phyloP scores from a whole-genome alignment of 129 eudicot species.

The Flaveria brownii region DNA sequence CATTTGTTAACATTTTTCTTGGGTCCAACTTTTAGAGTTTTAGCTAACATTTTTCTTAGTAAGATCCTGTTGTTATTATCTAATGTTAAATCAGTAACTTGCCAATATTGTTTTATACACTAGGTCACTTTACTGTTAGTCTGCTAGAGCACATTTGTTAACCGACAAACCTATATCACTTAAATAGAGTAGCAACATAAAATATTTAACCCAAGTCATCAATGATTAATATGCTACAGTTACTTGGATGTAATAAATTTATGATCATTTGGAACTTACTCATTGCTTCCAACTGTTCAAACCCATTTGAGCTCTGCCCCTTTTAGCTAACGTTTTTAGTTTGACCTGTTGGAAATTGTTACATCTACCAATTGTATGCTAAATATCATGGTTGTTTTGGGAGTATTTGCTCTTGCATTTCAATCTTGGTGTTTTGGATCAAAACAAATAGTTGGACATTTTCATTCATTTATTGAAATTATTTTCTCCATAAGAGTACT shows the following conservation, averaged over 20 bases:
- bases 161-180: background rate
- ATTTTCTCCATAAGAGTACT: too few relatives aligned
- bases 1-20: too few relatives aligned
- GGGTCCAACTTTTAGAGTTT: too few relatives aligned
- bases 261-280: conserved; percentile 50
- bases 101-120: background rate
- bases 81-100: background rate
- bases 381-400: too few relatives aligned
- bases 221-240: conserved; percentile 5
- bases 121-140: background rate
- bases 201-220: background rate
- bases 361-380: too few relatives aligned
- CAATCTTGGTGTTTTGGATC: too few relatives aligned
- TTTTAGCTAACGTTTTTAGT: background rate
- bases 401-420: too few relatives aligned
- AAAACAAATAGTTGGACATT: too few relatives aligned
- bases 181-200: too few relatives aligned
- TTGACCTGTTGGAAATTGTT: background rate
- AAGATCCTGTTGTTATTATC: background rate
- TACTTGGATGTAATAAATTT: conserved; percentile 4
- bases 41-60: background rate
- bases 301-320: too few relatives aligned
- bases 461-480: too few relatives aligned
- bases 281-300: conserved; percentile 64
- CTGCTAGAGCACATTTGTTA: background rate